phyloP scores from a whole-genome alignment of 306 rosid genomes.

The Malus sieversii region DNA sequence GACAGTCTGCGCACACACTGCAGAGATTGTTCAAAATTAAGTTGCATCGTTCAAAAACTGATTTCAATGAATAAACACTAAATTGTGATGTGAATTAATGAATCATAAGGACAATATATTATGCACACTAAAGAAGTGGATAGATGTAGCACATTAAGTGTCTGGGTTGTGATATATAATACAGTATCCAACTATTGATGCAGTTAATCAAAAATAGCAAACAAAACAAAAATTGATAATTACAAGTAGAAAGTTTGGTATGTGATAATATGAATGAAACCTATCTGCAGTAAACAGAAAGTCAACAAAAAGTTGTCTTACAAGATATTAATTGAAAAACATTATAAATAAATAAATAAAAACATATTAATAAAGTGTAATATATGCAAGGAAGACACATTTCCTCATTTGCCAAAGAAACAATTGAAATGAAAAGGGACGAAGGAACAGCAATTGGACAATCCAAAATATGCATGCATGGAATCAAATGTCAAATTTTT shows the following conservation, averaged over 20 bases:
- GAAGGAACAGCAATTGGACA: neutral
- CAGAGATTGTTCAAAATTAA: conserved; percentile 15
- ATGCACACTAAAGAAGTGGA: neutral
- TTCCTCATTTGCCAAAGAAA: neutral
- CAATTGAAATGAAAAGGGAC: neutral
- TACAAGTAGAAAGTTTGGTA: neutral
- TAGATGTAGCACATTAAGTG: neutral
- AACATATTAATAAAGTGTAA: neutral
- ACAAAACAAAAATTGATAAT: neutral
- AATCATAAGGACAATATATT: neutral
- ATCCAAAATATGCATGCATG: neutral
- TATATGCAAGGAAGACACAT: neutral
- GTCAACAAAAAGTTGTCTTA: neutral
- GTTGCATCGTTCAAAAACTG: neutral
- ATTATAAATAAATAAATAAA: neutral
- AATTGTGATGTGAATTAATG: neutral
- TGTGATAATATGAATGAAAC: neutral
- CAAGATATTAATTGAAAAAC: neutral
- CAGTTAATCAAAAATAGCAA: neutral
- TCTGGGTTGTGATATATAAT: neutral
- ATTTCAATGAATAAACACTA: neutral
- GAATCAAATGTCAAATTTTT: neutral
- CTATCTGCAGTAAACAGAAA: neutral
- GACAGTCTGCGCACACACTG: conserved; percentile 98
- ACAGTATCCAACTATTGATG: neutral